Conservation (phyloP, 169 alveolate genomes). For the Cryptosporidium ryanae region DNA sequence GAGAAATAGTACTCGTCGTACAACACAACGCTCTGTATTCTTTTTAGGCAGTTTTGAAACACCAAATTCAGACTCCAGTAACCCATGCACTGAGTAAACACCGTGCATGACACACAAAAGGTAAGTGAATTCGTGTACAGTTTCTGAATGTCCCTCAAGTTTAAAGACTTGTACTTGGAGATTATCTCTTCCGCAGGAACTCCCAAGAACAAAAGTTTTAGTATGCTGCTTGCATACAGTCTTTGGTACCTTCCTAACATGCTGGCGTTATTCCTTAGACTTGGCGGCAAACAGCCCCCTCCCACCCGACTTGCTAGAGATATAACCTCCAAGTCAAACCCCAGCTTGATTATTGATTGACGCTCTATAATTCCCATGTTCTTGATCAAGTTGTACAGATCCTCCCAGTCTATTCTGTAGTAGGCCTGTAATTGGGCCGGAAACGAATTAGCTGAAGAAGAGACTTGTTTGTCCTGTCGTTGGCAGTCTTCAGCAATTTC, state of each 20-base stretch:
- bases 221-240: conserved; percentile 28
- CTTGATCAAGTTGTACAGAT: conserved; percentile 7
- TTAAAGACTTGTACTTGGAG: conserved; percentile 9
- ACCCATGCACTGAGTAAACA: conserved; percentile 40
- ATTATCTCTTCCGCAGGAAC: conserved; percentile 12
- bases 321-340: conserved; percentile 48
- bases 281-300: conserved; percentile 18
- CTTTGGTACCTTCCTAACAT: conserved; percentile 42
- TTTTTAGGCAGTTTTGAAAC: conserved; percentile 29
- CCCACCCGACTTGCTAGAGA: conserved; percentile 30
- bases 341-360: conserved; percentile 43
- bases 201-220: conserved; percentile 8
- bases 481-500: neutral
- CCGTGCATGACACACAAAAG: conserved; percentile 41
- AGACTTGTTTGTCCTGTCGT: neutral
- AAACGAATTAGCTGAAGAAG: neutral
- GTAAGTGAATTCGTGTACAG: conserved; percentile 15
- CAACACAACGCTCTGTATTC: conserved; percentile 13
- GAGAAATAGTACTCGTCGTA: conserved; percentile 12
- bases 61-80: conserved; percentile 30
- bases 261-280: conserved; percentile 4
- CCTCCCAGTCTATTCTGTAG: conserved; percentile 42
- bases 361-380: conserved; percentile 19
- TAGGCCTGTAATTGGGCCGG: conserved; percentile 1
- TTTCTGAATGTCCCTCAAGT: conserved; percentile 34